These are phyloP conservation scores for Claviceps sp. DNA, from an alignment of 2,329 filamentous ascomycete species.

Conservation along the genomic window DNA sequence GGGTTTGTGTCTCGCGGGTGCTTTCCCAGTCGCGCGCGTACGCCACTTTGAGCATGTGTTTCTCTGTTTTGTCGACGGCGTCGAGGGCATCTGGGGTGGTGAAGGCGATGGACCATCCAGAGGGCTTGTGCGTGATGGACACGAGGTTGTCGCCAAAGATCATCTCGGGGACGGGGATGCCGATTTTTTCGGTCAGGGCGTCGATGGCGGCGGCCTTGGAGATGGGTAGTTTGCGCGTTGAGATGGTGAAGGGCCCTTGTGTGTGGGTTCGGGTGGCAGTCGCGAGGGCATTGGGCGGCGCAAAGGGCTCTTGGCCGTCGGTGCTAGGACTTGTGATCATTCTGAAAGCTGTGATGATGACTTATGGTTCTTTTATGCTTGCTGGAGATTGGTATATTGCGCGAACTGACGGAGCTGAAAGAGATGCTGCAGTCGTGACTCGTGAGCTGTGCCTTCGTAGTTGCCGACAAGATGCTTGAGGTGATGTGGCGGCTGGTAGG, in stretches of 20 bases:
- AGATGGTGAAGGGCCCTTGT: slow-evolving; percentile 59
- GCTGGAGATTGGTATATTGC: background rate
- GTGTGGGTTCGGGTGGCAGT: slow-evolving; percentile 42
- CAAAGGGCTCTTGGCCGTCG: slow-evolving; percentile 39
- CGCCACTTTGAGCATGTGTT: slow-evolving; percentile 82
- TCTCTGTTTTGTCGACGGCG: slow-evolving; percentile 84
- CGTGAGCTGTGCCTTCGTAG: too few relatives aligned
- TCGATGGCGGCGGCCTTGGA: slow-evolving; percentile 86
- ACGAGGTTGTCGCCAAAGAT: slow-evolving; percentile 96
- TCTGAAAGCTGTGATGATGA: background rate
- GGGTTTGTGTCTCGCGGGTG: slow-evolving; percentile 58
- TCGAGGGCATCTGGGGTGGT: slow-evolving; percentile 80
- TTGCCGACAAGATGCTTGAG: too few relatives aligned
- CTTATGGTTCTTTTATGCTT: background rate
- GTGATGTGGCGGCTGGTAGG: too few relatives aligned
- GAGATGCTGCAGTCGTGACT: too few relatives aligned
- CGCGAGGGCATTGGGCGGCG: slow-evolving; percentile 33
- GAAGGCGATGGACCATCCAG: slow-evolving; percentile 71
- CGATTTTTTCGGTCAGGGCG: slow-evolving; percentile 61
- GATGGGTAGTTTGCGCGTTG: slow-evolving; percentile 83
- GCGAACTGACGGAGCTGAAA: too few relatives aligned
- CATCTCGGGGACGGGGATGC: slow-evolving; percentile 92
- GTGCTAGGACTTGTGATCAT: slow-evolving; percentile 25
- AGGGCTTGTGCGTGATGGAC: slow-evolving; percentile 55
- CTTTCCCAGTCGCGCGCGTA: slow-evolving; percentile 77